phyloP scores from a whole-genome alignment of 1,284 basidiomycete genomes.

The Fistulina hepatica region DNA sequence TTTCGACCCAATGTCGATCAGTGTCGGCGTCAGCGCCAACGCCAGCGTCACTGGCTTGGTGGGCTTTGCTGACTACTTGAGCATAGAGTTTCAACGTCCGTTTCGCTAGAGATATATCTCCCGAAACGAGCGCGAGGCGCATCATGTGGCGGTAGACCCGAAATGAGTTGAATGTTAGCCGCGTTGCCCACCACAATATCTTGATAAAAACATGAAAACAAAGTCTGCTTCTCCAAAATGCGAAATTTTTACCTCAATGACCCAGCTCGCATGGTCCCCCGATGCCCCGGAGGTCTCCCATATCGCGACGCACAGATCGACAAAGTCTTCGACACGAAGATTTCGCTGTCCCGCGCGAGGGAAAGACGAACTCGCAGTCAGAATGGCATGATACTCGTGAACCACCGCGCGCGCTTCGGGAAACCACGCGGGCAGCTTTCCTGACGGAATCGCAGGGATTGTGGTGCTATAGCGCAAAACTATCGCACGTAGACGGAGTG shows the following conservation, averaged over 20 bases:
- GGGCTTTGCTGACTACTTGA: conserved; percentile 73
- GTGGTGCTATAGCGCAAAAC: conserved; percentile 35
- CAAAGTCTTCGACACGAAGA: conserved; percentile 70
- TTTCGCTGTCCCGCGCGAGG: conserved; percentile 82
- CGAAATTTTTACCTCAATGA: conserved; percentile 50
- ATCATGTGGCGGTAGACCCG: conserved; percentile 76
- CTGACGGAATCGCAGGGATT: conserved; percentile 6
- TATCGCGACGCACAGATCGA: conserved; percentile 69
- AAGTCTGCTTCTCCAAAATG: conserved; percentile 11
- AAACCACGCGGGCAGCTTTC: conserved; percentile 46
- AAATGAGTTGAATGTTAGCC: conserved; percentile 85
- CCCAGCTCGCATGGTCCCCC: conserved; percentile 55
- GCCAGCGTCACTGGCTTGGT: conserved; percentile 41
- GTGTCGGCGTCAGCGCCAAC: conserved; percentile 39
- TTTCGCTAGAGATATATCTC: conserved; percentile 57
- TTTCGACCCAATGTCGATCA: conserved; percentile 57
- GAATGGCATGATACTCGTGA: conserved; percentile 56
- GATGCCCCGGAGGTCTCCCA: conserved; percentile 66
- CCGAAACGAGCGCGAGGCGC: conserved; percentile 54
- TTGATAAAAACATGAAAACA: conserved; percentile 21
- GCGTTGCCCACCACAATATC: conserved; percentile 86
- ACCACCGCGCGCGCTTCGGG: conserved; percentile 52
- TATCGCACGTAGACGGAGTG: conserved; percentile 64
- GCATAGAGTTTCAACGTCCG: conserved; percentile 74
- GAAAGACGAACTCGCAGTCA: conserved; percentile 63